phyloP scores from a whole-genome alignment of 768 basidiomycete genomes.

The Mycena chlorophos region DNA sequence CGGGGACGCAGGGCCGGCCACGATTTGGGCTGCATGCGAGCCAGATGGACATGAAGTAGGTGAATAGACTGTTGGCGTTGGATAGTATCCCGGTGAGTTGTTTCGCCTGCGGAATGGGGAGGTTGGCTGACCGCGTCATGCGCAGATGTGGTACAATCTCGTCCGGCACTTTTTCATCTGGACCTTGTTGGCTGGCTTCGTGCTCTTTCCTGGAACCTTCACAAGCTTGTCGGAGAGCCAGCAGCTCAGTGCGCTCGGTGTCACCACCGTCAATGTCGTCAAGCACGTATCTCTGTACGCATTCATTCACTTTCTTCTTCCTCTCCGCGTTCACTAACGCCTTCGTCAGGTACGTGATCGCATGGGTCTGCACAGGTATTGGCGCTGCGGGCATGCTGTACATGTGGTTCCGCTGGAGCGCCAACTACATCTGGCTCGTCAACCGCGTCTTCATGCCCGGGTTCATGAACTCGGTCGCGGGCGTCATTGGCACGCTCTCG shows the following conservation, averaged over 20 bases:
- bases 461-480: constrained; percentile 55
- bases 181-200: constrained; percentile 63
- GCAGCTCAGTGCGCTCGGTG: constrained; percentile 30
- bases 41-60: constrained; percentile 51
- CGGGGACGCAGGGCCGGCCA: background rate
- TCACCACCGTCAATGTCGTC: constrained; percentile 37
- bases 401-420: constrained; percentile 60
- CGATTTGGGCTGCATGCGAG: background rate
- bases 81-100: constrained; percentile 47
- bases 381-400: constrained; percentile 56
- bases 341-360: constrained; percentile 48
- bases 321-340: constrained; percentile 30
- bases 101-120: constrained; percentile 15
- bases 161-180: constrained; percentile 61
- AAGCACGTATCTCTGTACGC: constrained; percentile 50
- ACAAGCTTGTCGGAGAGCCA: constrained; percentile 39
- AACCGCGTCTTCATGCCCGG: constrained; percentile 64
- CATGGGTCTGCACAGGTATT: constrained; percentile 55
- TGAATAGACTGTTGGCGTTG: constrained; percentile 63
- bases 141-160: constrained; percentile 41
- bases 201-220: constrained; percentile 65
- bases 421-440: constrained; percentile 59
- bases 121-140: constrained; percentile 7
- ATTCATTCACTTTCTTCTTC: constrained; percentile 8
- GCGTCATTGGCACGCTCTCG: constrained; percentile 56